A percentile compares a stretch with the other conserved stretches of the same genome.
phyloP scores from a whole-genome alignment of 768 basidiomycete species.

The Rossbeevera mucosa region DNA sequence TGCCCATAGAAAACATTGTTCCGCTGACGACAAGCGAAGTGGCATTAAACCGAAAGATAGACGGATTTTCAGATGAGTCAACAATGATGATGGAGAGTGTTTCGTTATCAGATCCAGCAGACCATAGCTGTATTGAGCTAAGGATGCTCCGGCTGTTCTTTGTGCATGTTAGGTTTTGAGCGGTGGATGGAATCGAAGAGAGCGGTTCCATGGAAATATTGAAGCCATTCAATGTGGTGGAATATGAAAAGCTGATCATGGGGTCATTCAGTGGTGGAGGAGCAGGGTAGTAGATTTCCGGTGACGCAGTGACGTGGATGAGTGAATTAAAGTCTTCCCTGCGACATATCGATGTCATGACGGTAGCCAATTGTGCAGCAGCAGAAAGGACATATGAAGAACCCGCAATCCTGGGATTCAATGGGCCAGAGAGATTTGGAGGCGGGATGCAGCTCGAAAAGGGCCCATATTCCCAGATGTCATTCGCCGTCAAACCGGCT shows the following conservation, averaged over 20 bases:
- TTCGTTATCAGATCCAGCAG: background rate
- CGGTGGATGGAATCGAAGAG: background rate
- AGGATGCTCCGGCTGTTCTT: too few relatives aligned
- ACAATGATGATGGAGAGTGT: background rate
- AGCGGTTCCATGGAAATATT: constrained; percentile 2
- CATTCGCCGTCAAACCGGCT: background rate
- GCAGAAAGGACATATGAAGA: background rate
- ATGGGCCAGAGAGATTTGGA: background rate
- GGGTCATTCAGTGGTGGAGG: too few relatives aligned
- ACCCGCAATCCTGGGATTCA: background rate
- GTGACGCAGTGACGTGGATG: background rate
- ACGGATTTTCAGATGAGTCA: background rate
- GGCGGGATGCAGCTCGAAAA: background rate
- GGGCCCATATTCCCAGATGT: background rate
- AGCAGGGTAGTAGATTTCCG: background rate
- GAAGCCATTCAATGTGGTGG: background rate
- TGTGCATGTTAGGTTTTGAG: background rate
- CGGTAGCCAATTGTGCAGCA: background rate
- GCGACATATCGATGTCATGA: background rate
- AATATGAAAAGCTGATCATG: background rate
- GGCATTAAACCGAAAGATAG: background rate
- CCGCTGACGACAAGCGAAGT: background rate
- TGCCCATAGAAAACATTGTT: background rate
- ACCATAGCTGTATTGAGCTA: too few relatives aligned
- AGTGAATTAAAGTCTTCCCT: background rate